A percentile compares a stretch with the other conserved stretches of the same genome.
Evolutionary conservation across 768 basidiomycete species (phyloP).

Genomic region (Tulasnella sp.): DNA sequence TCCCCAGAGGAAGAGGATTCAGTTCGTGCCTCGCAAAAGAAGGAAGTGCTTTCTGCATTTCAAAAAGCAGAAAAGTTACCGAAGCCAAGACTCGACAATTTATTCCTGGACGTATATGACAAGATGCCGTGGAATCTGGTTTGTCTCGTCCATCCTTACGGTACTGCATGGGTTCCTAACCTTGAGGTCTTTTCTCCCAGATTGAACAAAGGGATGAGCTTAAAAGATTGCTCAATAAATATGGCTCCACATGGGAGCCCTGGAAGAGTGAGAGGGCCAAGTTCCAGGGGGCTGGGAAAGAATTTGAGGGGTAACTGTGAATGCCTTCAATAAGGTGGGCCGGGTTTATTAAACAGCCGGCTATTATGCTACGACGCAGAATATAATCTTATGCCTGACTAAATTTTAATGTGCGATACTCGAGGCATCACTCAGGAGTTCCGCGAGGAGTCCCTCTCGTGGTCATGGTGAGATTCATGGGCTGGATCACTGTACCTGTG

Average conservation of each 20-base stretch:
- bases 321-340: too few relatives aligned
- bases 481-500: not conserved
- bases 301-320: too few relatives aligned
- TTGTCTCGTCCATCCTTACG: slow-evolving; percentile 26
- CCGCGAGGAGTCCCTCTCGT: not conserved
- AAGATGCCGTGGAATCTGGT: slow-evolving; percentile 77
- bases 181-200: slow-evolving; percentile 29
- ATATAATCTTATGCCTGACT: too few relatives aligned
- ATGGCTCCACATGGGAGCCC: slow-evolving; percentile 74
- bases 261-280: slow-evolving; percentile 69
- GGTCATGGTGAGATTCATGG: not conserved
- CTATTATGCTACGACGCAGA: too few relatives aligned
- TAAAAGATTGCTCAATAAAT: slow-evolving; percentile 59
- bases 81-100: slow-evolving; percentile 55
- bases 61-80: slow-evolving; percentile 59
- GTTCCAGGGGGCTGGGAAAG: slow-evolving; percentile 31
- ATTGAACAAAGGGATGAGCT: slow-evolving; percentile 77
- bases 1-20: slow-evolving; percentile 55
- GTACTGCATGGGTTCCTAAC: not conserved
- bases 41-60: slow-evolving; percentile 66
- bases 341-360: too few relatives aligned
- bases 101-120: slow-evolving; percentile 81
- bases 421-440: too few relatives aligned
- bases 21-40: slow-evolving; percentile 52
- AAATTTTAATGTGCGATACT: too few relatives aligned